These are phyloP conservation scores for Panicum hallii DNA, from an alignment of 202 grass and related monocot species.

Conservation along the genomic window DNA sequence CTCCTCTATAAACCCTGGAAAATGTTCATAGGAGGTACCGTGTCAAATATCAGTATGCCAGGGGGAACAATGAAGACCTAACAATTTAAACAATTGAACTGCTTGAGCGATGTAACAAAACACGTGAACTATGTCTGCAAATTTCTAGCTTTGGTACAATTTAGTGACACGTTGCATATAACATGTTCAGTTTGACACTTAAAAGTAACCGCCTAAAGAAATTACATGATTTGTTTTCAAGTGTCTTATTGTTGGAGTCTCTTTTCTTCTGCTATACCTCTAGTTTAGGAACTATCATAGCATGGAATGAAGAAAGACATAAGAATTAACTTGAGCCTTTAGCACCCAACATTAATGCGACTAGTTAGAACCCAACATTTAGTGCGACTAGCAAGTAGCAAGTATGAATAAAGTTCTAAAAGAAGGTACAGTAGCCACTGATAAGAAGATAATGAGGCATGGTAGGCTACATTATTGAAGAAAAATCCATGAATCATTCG, in stretches of 20 bases:
- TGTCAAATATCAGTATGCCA: constrained; percentile 15
- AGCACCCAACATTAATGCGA: not conserved
- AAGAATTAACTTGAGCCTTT: constrained; percentile 22
- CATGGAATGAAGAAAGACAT: constrained; percentile 17
- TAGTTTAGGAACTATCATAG: constrained; percentile 26
- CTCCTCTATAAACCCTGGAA: constrained; percentile 51
- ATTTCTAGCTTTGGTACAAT: constrained; percentile 17
- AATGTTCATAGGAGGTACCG: constrained; percentile 32
- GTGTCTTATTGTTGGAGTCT: constrained; percentile 10
- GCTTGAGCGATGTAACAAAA: not conserved
- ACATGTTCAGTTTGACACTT: not conserved
- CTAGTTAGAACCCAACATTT: constrained; percentile 9
- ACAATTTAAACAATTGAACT: not conserved
- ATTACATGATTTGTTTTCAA: not conserved
- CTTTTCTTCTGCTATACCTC: not conserved
- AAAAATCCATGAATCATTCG: constrained; percentile 9
- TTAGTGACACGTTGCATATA: constrained; percentile 15
- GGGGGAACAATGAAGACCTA: not conserved
- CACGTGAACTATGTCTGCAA: not conserved
- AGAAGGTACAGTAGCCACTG: not conserved
- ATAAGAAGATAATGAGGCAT: not conserved
- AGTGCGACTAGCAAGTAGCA: not conserved
- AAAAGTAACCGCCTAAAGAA: not conserved
- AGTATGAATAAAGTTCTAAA: constrained; percentile 27
- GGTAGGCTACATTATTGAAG: constrained; percentile 26